These are phyloP conservation scores for Pleurotus pulmonarius DNA, from an alignment of 768 basidiomycete genomes.

Conservation along the genomic window DNA sequence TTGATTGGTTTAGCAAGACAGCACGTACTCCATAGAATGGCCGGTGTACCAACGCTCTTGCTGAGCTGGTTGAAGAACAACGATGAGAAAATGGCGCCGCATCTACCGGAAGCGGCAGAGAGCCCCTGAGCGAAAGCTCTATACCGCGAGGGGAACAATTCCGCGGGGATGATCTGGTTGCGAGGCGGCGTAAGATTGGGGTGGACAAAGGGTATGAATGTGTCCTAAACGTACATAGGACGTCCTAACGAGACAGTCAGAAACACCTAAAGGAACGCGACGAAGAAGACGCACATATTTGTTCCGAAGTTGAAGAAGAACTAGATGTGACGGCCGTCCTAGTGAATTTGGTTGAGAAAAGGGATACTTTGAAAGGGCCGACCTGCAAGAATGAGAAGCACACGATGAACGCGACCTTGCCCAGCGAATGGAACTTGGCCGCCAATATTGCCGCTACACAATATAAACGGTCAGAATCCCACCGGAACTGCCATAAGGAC, in stretches of 20 bases:
- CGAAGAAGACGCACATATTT: constrained; percentile 48
- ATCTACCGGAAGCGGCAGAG: constrained; percentile 70
- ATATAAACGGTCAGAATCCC: background rate
- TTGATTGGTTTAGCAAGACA: background rate
- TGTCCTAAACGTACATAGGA: no score
- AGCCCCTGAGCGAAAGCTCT: constrained; percentile 72
- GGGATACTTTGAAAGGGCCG: background rate
- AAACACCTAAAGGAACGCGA: background rate
- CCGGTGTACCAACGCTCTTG: constrained; percentile 56
- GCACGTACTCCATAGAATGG: constrained; percentile 67
- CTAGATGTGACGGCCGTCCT: constrained; percentile 16
- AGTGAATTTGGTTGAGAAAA: background rate
- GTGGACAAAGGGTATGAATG: no score
- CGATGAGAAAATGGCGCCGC: constrained; percentile 72
- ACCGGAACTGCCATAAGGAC: no score
- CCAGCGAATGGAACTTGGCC: constrained; percentile 54
- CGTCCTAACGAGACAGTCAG: background rate
- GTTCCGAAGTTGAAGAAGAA: constrained; percentile 86
- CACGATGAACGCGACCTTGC: constrained; percentile 61
- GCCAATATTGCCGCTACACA: constrained; percentile 62
- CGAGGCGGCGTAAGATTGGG: no score
- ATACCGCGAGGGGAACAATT: constrained; percentile 77
- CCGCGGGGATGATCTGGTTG: constrained; percentile 40
- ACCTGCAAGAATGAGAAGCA: constrained; percentile 69
- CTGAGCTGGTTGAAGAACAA: constrained; percentile 68